Evolutionary conservation across 352 stramenopile species (phyloP).

Genomic region (Phytophthora litchii): DNA sequence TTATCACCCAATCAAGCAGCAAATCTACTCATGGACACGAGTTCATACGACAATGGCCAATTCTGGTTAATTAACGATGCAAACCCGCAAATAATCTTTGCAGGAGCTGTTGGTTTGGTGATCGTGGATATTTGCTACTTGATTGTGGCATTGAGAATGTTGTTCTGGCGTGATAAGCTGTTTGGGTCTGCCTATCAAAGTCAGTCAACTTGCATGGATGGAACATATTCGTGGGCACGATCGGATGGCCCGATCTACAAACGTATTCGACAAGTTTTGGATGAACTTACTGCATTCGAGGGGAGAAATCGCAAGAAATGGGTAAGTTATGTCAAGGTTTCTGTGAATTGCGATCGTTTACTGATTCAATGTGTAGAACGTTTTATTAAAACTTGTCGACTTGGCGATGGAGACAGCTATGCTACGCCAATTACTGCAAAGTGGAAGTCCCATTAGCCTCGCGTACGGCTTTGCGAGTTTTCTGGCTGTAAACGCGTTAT

Average conservation of each 20-base stretch:
- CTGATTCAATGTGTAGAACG: constrained; percentile 29
- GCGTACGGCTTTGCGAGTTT: constrained; percentile 29
- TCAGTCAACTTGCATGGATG: background rate
- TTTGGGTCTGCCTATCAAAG: constrained; percentile 15
- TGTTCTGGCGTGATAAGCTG: constrained; percentile 27
- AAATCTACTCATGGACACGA: constrained; percentile 54
- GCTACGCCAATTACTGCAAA: constrained; percentile 31
- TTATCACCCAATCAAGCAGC: constrained; percentile 36
- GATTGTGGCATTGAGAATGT: constrained; percentile 32
- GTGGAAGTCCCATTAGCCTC: constrained; percentile 27
- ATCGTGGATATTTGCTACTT: constrained; percentile 36
- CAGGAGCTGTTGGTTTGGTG: constrained; percentile 29
- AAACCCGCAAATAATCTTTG: constrained; percentile 1
- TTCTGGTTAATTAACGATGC: constrained; percentile 49
- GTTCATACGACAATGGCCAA: constrained; percentile 44
- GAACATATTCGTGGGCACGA: constrained; percentile 5
- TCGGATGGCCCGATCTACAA: background rate
- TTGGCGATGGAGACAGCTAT: constrained; percentile 34
- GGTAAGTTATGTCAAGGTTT: constrained; percentile 25
- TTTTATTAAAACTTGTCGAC: constrained; percentile 39
- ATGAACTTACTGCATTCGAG: constrained; percentile 36
- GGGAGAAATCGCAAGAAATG: constrained; percentile 49
- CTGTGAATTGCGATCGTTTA: background rate
- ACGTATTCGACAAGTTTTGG: constrained; percentile 2
- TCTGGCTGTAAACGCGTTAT: constrained; percentile 34